phyloP scores from a whole-genome alignment of 106 monocot genomes.

The Apostasia shenzhenica region DNA sequence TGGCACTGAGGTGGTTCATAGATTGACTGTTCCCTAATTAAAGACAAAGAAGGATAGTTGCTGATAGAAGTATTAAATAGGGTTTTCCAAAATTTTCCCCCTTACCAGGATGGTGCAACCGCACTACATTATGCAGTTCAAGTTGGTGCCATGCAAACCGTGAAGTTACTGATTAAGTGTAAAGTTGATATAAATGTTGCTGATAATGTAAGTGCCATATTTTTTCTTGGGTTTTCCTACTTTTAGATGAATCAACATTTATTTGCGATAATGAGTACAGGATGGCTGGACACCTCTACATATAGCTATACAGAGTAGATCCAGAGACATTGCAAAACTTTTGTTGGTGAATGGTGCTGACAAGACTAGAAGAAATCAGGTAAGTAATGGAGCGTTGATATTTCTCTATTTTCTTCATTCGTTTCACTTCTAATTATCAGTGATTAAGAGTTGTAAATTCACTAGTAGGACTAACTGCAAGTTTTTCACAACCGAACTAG shows the following conservation, averaged over 20 bases:
- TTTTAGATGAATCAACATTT: background rate
- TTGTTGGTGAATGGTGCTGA: constrained; percentile 89
- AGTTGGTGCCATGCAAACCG: constrained; percentile 93
- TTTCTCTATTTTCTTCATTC: background rate
- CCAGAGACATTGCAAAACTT: constrained; percentile 78
- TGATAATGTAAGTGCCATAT: constrained; percentile 63
- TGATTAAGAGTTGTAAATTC: no score
- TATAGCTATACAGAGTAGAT: constrained; percentile 83
- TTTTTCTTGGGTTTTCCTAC: background rate
- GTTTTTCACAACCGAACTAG: no score
- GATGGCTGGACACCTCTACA: constrained; percentile 97
- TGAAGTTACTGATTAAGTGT: constrained; percentile 86
- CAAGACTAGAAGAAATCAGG: constrained; percentile 80
- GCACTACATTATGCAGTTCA: constrained; percentile 90
- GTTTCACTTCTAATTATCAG: no score
- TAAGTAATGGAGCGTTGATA: constrained; percentile 13
- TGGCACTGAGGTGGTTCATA: no score
- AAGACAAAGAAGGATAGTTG: no score
- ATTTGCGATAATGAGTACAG: constrained; percentile 20
- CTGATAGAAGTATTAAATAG: no score
- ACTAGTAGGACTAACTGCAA: no score
- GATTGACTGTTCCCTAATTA: no score
- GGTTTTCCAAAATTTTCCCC: no score
- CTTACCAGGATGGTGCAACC: constrained; percentile 77
- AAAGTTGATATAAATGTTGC: constrained; percentile 89